These are phyloP conservation scores for Rhododendron simsii DNA, from an alignment of 148 eudicot species.

Conservation along the genomic window DNA sequence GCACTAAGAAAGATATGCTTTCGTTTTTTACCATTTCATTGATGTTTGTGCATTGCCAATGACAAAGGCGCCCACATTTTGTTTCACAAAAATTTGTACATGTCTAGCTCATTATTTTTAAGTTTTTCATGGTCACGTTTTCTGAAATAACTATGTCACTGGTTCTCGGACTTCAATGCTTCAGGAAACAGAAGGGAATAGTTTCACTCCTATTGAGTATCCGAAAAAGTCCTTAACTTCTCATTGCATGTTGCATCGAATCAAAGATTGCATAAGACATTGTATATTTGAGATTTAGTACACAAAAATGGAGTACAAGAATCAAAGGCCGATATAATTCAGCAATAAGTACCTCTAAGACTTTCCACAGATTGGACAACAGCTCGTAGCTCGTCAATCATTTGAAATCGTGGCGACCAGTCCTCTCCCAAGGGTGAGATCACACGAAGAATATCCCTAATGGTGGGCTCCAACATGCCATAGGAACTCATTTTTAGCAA, in stretches of 20 bases:
- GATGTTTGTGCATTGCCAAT: conserved; percentile 1
- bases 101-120: not conserved
- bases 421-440: conserved; percentile 62
- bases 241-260: not conserved
- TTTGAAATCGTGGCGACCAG: conserved; percentile 47
- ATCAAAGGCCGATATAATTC: not conserved
- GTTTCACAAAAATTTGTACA: not conserved
- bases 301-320: not conserved
- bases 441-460: conserved; percentile 49
- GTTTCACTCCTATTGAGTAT: not conserved
- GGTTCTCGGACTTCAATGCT: not conserved
- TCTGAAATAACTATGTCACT: not conserved
- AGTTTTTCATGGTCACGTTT: not conserved
- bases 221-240: not conserved
- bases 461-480: conserved; percentile 42
- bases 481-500: conserved; percentile 40
- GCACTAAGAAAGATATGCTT: not conserved
- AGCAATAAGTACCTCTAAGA: conserved; percentile 59
- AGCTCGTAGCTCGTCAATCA: conserved; percentile 50
- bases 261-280: not conserved
- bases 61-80: not conserved
- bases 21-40: not conserved
- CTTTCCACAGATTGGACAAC: conserved; percentile 58
- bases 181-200: not conserved
- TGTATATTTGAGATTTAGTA: not conserved